Base-by-base conservation (phyloP, 495 filamentous ascomycete genomes). In the Podospora anserina region DNA sequence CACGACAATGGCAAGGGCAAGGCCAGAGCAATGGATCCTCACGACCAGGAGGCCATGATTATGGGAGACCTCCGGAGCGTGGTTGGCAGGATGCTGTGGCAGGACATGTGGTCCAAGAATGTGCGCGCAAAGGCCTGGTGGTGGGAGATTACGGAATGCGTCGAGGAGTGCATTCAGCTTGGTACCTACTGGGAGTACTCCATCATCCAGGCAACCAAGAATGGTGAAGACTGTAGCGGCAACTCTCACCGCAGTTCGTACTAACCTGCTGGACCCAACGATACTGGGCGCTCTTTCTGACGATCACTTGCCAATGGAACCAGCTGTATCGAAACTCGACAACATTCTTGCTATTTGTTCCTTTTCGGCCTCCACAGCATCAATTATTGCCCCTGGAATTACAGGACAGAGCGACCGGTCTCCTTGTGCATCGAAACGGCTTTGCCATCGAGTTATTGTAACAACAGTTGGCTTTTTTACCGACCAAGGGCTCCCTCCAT, bases 151-250 rank as follows among this genome's bases (percentile, higher is more conserved):
- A 71, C 76, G 30, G 75, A 75, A 6, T 81, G 81, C 53, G 70
- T 84, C 1, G 76, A 79, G 61, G 84, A 86, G 64, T 86, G 84
- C 69, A 68, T 77, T 9, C 68, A 76, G 55, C 70, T 79, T 54
- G 79, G 81, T 2, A 86, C 84, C 0, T 75, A 75, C 34, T 86
- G 81, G 79, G 81, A 85, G 68, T 84, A 78, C 66, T 75, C 71
- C 34, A 65, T 81, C 58, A 78, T 86, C 61, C 75, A 82, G 61
- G 83, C 78, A 1, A 78, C 82, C 32, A 85, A 83, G 60, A 66
- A 71, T 30, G 26, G 26, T 6, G 23, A 32, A 20, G 26, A 30
- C 13, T 30, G 26, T n/a, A 49, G 2, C 39, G 39, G 30, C 30
- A 32, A 49, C 15, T 49, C 39, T 49, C 39, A 49, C 39, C 13